These are phyloP conservation scores for Saccharomyces pastorianus DNA, from an alignment of 1,139 yeast genomes.

Conservation along the genomic window DNA sequence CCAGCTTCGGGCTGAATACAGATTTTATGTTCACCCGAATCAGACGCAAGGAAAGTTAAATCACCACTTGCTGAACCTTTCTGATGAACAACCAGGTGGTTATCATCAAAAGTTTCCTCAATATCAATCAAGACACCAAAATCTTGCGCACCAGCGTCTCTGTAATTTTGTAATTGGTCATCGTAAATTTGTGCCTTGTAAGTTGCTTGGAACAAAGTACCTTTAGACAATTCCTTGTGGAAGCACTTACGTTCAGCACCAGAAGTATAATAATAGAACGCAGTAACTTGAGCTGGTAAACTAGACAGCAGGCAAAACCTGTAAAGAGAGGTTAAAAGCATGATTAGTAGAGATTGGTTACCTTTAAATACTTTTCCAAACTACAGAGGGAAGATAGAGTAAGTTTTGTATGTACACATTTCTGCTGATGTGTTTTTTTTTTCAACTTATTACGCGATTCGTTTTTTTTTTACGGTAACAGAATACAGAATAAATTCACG, in stretches of 20 bases:
- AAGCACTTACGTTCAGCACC: conserved; percentile 59
- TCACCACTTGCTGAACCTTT: conserved; percentile 52
- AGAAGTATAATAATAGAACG: conserved; percentile 43
- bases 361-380: background rate
- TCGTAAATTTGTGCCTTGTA: conserved; percentile 54
- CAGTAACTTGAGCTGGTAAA: conserved; percentile 26
- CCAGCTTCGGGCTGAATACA: conserved; percentile 60
- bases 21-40: conserved; percentile 63
- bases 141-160: conserved; percentile 37
- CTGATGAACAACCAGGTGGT: conserved; percentile 63
- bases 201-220: conserved; percentile 52
- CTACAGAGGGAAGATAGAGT: background rate
- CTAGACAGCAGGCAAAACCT: conserved; percentile 11
- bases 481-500: background rate
- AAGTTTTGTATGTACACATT: background rate
- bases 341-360: background rate
- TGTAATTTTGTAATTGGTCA: conserved; percentile 35
- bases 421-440: background rate
- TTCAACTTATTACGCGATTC: background rate
- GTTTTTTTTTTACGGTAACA: background rate
- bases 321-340: conserved; percentile 7
- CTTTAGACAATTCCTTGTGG: conserved; percentile 55
- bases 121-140: conserved; percentile 45
- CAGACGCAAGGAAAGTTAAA: conserved; percentile 60
- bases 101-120: conserved; percentile 55